A percentile compares a stretch with the other conserved stretches of the same genome.
Evolutionary conservation across 805 yeast species (phyloP).

Genomic region (Wickerhamomyces pijperi): DNA sequence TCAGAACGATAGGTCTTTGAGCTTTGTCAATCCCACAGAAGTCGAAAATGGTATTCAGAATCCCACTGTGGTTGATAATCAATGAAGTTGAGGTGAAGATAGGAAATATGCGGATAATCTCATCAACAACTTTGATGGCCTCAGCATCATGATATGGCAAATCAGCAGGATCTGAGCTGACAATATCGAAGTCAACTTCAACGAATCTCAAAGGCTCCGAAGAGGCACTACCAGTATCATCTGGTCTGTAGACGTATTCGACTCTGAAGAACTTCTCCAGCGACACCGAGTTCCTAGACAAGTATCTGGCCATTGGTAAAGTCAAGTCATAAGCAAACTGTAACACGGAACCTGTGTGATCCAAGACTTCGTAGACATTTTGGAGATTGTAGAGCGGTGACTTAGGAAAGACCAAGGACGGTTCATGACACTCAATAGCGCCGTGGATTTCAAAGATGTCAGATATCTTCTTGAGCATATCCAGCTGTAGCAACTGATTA

Average conservation of each 20-base stretch:
- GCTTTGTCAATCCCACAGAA: constrained; percentile 73
- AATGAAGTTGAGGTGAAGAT: constrained; percentile 53
- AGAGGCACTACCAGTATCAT: constrained; percentile 38
- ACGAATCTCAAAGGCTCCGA: constrained; percentile 69
- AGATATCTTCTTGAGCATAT: constrained; percentile 50
- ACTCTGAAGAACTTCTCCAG: constrained; percentile 56
- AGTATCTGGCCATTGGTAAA: constrained; percentile 75
- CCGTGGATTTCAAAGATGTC: constrained; percentile 71
- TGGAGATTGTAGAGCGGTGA: constrained; percentile 59
- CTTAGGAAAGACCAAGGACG: constrained; percentile 69
- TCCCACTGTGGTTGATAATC: constrained; percentile 70
- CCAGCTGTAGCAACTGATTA: constrained; percentile 47
- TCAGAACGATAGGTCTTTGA: constrained; percentile 56
- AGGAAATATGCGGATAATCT: constrained; percentile 54
- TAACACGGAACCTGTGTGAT: constrained; percentile 75
- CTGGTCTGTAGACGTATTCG: constrained; percentile 74
- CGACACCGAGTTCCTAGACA: constrained; percentile 53
- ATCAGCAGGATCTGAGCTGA: constrained; percentile 37
- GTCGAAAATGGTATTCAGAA: constrained; percentile 66
- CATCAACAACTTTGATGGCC: constrained; percentile 71
- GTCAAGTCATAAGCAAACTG: constrained; percentile 87
- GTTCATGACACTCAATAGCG: constrained; percentile 63
- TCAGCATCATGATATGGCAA: constrained; percentile 74
- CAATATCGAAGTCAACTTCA: constrained; percentile 76
- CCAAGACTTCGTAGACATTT: constrained; percentile 70